Evolutionary conservation across 495 filamentous ascomycete species (phyloP).

Genomic region (Pseudotulostoma volvatum): DNA sequence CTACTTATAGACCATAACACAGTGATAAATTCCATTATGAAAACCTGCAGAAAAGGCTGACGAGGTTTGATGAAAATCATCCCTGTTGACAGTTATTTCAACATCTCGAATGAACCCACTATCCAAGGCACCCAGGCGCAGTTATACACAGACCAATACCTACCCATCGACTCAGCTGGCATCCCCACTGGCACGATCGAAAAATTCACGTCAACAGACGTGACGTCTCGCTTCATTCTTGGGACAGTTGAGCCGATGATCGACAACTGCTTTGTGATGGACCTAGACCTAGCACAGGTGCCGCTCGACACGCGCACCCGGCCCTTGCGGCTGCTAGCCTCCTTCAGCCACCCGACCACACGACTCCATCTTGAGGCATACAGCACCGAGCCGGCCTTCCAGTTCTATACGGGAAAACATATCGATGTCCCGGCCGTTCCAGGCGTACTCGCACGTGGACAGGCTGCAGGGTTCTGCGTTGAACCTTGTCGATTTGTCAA

Average conservation of each 20-base stretch:
- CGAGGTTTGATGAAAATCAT: too few relatives aligned
- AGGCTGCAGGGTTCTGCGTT: conserved; percentile 68
- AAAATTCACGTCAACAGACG: conserved; percentile 39
- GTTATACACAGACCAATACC: conserved; percentile 53
- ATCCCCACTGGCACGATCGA: conserved; percentile 39
- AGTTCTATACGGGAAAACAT: conserved; percentile 83
- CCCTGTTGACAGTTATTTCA: conserved; percentile 90
- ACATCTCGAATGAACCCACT: conserved; percentile 47
- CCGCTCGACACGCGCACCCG: conserved; percentile 59
- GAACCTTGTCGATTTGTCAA: conserved; percentile 87
- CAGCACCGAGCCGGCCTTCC: conserved; percentile 89
- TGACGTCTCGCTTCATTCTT: conserved; percentile 46
- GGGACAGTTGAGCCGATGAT: conserved; percentile 51
- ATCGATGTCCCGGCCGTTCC: conserved; percentile 60
- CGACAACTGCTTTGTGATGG: conserved; percentile 80
- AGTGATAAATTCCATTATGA: too few relatives aligned
- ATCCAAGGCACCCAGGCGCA: conserved; percentile 62
- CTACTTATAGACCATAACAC: too few relatives aligned
- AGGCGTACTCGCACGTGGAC: conserved; percentile 41
- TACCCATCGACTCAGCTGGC: conserved; percentile 51
- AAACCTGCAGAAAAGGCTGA: too few relatives aligned
- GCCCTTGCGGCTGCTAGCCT: conserved; percentile 46
- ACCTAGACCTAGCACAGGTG: conserved; percentile 41
- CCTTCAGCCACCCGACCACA: conserved; percentile 51
- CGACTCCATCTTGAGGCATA: conserved; percentile 66